Evolutionary conservation across 2,329 filamentous ascomycete species (phyloP), one percentile per base, ranked within the genome.

Genomic region (Sclerotinia sclerotiorum): DNA sequence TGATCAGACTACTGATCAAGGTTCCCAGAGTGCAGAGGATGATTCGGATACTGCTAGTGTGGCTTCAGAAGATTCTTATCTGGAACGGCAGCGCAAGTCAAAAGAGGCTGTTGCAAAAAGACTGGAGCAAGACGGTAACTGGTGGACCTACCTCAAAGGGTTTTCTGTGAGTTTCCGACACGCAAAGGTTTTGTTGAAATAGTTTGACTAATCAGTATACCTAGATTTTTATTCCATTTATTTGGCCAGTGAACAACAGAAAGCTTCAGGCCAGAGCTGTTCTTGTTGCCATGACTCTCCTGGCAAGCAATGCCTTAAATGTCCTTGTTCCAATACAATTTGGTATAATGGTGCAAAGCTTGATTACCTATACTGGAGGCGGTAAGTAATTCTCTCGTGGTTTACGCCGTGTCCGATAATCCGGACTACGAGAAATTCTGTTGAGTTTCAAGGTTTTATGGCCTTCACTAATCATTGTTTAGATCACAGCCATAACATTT

Each of bases 261-360:
- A 78, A 80, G 19, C 84, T 95, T 24, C 91, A 95, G 76, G 77
- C 90, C 24, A 88, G 88, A 66, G 85, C 91, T 27, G 80, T 85
- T 15, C 82, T 91, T 5, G 88, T 95, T 56, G 84, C 85, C 0
- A 55, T 91, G 1, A 90, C 90, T 72, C 82, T 95, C 29, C 77
- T 93, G n/a, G 81, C 83, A 64, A 86, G 88, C 67, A 92, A 94
- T 72, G 86, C 86, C 6, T 81, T 96, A 62, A 92, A 93, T 73
- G 82, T 97, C 19, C 80, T 96, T 54, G 87, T 93, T 44, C 93
- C 93, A n/a, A 85, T 90, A 27, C 91, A 95, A 76, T 86, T 94
- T 44, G 93, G 92, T 71, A 87, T 91, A 69, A 88, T 97, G 71
- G 89, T 92, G 71, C 87, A 95, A 74, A 86, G 86, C 70, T 80